Conservation (phyloP, 2,329 filamentous ascomycete genomes). For the Berkeleyomyces rouxiae region DNA sequence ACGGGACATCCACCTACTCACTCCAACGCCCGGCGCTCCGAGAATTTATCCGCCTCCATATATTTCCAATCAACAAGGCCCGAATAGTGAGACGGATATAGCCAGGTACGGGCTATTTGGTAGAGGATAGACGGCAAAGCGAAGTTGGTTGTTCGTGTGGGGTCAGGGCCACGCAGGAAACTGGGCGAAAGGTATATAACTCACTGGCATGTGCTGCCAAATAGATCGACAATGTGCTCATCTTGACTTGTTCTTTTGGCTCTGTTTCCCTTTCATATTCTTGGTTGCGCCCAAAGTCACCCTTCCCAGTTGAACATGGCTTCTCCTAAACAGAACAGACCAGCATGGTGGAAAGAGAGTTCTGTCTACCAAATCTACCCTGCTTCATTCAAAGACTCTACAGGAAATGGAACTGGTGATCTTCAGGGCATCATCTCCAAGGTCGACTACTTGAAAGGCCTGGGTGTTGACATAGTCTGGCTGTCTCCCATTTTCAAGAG, state of each 20-base stretch:
- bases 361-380: slow-evolving; percentile 46
- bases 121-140: background rate
- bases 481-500: slow-evolving; percentile 30
- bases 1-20: background rate
- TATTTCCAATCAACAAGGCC: background rate
- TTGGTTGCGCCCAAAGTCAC: background rate
- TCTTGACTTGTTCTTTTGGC: background rate
- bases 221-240: background rate
- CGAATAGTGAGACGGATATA: background rate
- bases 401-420: slow-evolving; percentile 38
- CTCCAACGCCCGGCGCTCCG: background rate
- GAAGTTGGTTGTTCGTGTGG: background rate
- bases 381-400: slow-evolving; percentile 43
- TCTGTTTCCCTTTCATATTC: background rate
- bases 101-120: background rate
- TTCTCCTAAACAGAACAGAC: slow-evolving; percentile 5
- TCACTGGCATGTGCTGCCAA: background rate
- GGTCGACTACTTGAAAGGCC: slow-evolving; percentile 35
- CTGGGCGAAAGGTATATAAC: background rate
- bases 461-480: slow-evolving; percentile 45
- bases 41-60: background rate
- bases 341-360: slow-evolving; percentile 42
- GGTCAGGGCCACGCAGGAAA: background rate
- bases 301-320: background rate
- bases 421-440: slow-evolving; percentile 40